Evolutionary conservation across 768 basidiomycete species (phyloP).

Genomic region (Collybia sp.): DNA sequence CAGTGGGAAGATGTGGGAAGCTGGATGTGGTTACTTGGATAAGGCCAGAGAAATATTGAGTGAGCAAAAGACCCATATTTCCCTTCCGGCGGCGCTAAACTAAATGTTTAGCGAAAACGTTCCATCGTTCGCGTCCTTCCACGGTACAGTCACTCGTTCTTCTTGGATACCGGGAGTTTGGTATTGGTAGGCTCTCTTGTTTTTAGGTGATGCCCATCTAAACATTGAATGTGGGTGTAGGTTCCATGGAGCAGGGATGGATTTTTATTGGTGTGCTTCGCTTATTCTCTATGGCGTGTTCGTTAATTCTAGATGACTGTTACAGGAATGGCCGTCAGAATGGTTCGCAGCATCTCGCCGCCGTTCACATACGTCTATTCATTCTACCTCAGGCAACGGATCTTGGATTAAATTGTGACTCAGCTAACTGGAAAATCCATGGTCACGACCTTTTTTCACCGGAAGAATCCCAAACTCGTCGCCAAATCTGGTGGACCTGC

Average conservation of each 20-base stretch:
- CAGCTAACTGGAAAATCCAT: constrained; percentile 67
- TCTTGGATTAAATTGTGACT: constrained; percentile 75
- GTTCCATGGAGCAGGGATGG: constrained; percentile 84
- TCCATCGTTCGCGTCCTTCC: constrained; percentile 64
- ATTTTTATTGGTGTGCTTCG: constrained; percentile 58
- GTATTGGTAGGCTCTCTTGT: constrained; percentile 42
- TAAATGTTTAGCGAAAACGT: constrained; percentile 45
- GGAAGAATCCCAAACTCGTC: constrained; percentile 65
- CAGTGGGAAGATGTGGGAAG: constrained; percentile 64
- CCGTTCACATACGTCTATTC: constrained; percentile 8
- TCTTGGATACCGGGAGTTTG: constrained; percentile 80
- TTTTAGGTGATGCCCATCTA: not conserved
- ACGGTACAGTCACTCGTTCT: constrained; percentile 81
- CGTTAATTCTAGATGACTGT: not conserved
- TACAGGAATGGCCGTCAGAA: constrained; percentile 67
- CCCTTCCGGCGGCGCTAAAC: not conserved
- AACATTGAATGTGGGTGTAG: constrained; percentile 14
- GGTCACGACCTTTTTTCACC: constrained; percentile 56
- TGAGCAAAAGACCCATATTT: constrained; percentile 29
- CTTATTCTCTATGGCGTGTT: constrained; percentile 3
- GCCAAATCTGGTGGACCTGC: constrained; percentile 81
- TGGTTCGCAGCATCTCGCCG: constrained; percentile 37
- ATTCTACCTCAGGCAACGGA: constrained; percentile 64
- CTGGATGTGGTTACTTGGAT: constrained; percentile 59
- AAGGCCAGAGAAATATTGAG: constrained; percentile 62